These are phyloP conservation scores for Mitragyna speciosa DNA, from an alignment of 257 asterid genomes.

Conservation along the genomic window DNA sequence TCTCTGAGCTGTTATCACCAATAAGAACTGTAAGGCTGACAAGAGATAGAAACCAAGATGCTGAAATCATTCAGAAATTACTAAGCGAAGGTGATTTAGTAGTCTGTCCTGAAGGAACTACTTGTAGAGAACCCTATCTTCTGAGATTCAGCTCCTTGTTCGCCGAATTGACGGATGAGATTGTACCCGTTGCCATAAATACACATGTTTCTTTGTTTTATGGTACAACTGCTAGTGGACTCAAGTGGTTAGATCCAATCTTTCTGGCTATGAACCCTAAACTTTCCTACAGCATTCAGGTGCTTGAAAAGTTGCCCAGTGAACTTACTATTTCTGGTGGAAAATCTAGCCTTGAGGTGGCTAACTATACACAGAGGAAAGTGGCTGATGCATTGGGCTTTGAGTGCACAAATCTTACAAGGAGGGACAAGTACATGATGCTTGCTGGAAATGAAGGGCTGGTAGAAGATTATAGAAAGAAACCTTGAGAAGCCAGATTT, in stretches of 20 bases:
- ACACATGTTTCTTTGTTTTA: slow-evolving; percentile 70
- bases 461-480: slow-evolving; percentile 31
- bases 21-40: slow-evolving; percentile 63
- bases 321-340: slow-evolving; percentile 75
- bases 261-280: slow-evolving; percentile 80
- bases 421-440: slow-evolving; percentile 92
- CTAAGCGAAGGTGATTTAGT: slow-evolving; percentile 43
- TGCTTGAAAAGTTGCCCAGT: slow-evolving; percentile 55
- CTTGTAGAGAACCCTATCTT: slow-evolving; percentile 88
- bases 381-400: slow-evolving; percentile 77
- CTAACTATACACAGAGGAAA: slow-evolving; percentile 72
- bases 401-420: slow-evolving; percentile 70
- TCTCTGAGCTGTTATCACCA: slow-evolving; percentile 81
- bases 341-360: slow-evolving; percentile 69
- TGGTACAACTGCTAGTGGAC: slow-evolving; percentile 90
- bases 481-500: not conserved
- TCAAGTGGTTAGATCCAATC: slow-evolving; percentile 81
- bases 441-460: slow-evolving; percentile 91
- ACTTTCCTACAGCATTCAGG: slow-evolving; percentile 45
- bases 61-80: slow-evolving; percentile 32
- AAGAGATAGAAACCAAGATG: slow-evolving; percentile 52
- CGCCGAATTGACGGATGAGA: slow-evolving; percentile 75
- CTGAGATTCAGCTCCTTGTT: slow-evolving; percentile 80
- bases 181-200: slow-evolving; percentile 84
- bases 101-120: slow-evolving; percentile 80